Base-by-base conservation (phyloP, 108 stramenopile genomes). In the Nitzschia putrida region DNA sequence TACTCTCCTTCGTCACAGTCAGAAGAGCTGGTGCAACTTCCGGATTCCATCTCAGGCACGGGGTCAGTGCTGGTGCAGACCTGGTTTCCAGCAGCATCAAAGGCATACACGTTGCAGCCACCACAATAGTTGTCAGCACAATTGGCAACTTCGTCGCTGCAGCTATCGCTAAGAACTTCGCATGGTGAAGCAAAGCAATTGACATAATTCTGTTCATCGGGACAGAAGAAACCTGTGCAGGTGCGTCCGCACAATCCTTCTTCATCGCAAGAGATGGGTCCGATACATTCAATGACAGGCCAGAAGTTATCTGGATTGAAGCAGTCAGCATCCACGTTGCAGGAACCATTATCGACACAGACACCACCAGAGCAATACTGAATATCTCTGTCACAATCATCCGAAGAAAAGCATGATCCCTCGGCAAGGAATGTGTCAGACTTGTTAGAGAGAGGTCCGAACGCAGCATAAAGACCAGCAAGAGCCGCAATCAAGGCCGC, bases 231-330 rank as follows among this genome's bases (percentile, higher is more conserved):
- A 40, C 57, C 57, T 1, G 29, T 34, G 45, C 71, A 72, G 13
- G 37, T 38, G 22, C 71, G 20, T 12, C 42, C 24, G 12, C 71
- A 72, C 51, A 40, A 9, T 5, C 47, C 47, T 8, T 55, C 44
- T 26, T 49, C 20, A 42, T 41, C 40, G 38, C 71, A 72, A 43
- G 29, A 10, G 22, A 72, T 53, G 26, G 53, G 61, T 10, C 71
- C 71, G 21, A 18, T n/a, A 43, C 71, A 72, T 64, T 72, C 71
- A 55, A 72, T 72, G 1, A 72, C 34, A 9, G 54, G 25, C 37
- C 64, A 72, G 39, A 16, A 34, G 23, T 72, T 72, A 63, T 24
- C 25, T 7, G 71, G 71, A 34, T 72, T 72, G 52, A 68, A 12
- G 39, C 71, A 72, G 54, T 72, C 71, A 23, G 10, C 68, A 13